Base-by-base conservation (phyloP, 2,329 filamentous ascomycete genomes). In the Alternaria sp. region DNA sequence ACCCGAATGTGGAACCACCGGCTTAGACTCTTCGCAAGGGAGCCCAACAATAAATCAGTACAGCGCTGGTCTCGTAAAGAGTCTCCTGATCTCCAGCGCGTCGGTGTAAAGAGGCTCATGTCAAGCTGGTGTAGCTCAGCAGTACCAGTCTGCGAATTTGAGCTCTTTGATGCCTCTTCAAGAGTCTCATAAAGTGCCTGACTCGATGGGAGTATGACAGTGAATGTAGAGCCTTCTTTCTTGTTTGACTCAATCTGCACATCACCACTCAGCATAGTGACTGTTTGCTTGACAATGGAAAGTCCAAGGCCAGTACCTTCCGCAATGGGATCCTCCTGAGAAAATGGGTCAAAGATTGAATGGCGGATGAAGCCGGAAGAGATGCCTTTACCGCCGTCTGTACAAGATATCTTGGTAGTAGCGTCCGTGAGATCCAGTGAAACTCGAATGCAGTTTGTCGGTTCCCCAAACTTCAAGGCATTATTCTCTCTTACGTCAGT, bases 221-320 rank as follows among this genome's bases (percentile, higher is more conserved):
- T 62, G 43, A 62, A 62, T 3, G 56, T 54, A 8, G 59, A 62
- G 44, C 59, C 59, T 17, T 50, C 43, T 46, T 19, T 32, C 19
- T 59, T 57, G 17, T 46, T 53, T 3, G 59, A 62, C 12, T 62
- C 59, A 13, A 62, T 50, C 15, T 32, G 28, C 5, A 62, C 23
- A 25, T 58, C 40, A 7, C 59, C 59, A 12, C 43, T 25, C 1
- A 62, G 23, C 23, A 57, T 57, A 49, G 17, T 59, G n/a, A 44
- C 21, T 5, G 59, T 62, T 19, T 50, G 55, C 49, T 62, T 62
- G 23, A 62, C 59, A 43, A 62, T 62, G 6, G 55, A 59, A 32
- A 62, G 59, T n/a, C 59, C 59, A 15, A 62, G 59, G 15, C 59
- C 55, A 5, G 59, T 62, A 2, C 59, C 59, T 25, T 62, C 59